Evolutionary conservation across 164 flowering plant species (phyloP).

Genomic region (Vitis amurensis): DNA sequence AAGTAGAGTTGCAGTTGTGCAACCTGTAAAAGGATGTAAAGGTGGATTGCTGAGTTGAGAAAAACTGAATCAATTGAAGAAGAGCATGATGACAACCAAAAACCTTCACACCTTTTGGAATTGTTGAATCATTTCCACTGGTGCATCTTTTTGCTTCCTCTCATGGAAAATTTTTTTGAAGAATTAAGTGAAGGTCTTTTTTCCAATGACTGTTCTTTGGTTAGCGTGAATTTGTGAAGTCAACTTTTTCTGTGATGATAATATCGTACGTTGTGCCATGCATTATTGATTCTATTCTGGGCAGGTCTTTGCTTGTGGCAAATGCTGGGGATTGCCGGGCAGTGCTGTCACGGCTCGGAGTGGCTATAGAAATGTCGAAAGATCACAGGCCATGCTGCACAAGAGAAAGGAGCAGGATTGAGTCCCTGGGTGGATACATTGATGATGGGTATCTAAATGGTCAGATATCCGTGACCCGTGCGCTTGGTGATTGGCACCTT

Average conservation of each 20-base stretch:
- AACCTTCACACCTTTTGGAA: no score
- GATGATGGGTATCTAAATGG: slow-evolving; percentile 93
- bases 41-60: no score
- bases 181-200: no score
- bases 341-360: slow-evolving; percentile 72
- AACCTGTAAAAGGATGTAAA: no score
- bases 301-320: slow-evolving; percentile 91
- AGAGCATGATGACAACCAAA: no score
- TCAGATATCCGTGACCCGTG: slow-evolving; percentile 76
- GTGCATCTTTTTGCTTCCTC: no score
- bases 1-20: no score
- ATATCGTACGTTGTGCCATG: background rate
- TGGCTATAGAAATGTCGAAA: slow-evolving; percentile 77
- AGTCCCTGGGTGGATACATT: slow-evolving; percentile 79
- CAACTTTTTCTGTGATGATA: background rate
- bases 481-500: slow-evolving; percentile 92
- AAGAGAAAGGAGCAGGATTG: slow-evolving; percentile 61
- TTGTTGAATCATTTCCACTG: no score
- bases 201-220: no score
- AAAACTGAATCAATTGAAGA: no score
- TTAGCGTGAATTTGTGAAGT: no score
- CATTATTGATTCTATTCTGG: slow-evolving; percentile 1
- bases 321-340: slow-evolving; percentile 98
- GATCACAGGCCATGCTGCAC: slow-evolving; percentile 81
- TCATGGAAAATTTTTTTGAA: no score